phyloP scores from a whole-genome alignment of 2,329 filamentous ascomycete species.

The Dactylellina leptospora region DNA sequence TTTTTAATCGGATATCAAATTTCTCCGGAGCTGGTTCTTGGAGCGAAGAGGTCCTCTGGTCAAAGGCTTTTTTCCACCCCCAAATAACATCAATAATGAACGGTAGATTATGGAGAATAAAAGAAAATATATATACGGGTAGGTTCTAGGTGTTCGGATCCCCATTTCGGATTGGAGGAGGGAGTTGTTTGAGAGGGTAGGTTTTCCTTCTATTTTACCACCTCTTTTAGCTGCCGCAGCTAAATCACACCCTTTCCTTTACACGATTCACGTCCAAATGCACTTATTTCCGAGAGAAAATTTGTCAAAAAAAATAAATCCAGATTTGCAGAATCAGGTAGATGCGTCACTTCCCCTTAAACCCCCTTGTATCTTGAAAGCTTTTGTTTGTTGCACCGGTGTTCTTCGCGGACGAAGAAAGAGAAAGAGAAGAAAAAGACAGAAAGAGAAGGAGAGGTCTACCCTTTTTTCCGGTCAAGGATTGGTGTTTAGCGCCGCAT shows the following conservation, averaged over 20 bases:
- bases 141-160: not conserved
- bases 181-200: slow-evolving; percentile 22
- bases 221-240: no score
- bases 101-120: not conserved
- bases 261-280: slow-evolving; percentile 2
- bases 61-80: not conserved
- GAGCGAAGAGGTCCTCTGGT: not conserved
- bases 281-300: slow-evolving; percentile 10
- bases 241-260: not conserved
- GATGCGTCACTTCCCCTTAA: slow-evolving; percentile 25
- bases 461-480: not conserved
- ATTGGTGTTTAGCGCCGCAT: slow-evolving; percentile 12
- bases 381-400: not conserved
- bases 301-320: not conserved
- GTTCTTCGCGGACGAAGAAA: slow-evolving; percentile 1
- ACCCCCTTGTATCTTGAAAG: slow-evolving; percentile 3
- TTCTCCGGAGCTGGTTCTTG: slow-evolving; percentile 7
- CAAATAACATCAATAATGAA: not conserved
- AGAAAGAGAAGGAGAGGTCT: not conserved
- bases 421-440: not conserved
- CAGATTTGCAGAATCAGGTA: slow-evolving; percentile 40
- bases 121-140: slow-evolving; percentile 3
- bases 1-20: not conserved
- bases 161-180: not conserved
- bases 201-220: not conserved